phyloP scores from a whole-genome alignment of 176 grass and related monocot genomes.

The Carex kokanica region DNA sequence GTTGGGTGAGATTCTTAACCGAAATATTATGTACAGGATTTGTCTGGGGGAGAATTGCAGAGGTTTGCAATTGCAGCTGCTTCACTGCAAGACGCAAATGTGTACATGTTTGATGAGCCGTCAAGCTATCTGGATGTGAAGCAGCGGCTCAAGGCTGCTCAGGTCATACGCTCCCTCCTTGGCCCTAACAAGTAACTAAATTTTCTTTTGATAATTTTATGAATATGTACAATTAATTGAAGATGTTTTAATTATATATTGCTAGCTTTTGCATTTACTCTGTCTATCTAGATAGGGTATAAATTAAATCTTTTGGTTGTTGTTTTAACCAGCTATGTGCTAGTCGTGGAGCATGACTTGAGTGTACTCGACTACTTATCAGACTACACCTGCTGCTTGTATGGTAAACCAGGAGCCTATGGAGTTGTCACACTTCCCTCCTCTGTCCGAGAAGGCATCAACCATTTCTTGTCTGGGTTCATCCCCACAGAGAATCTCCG shows the following conservation, averaged over 20 bases:
- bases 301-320: not conserved
- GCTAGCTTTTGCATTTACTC: too few species aligned
- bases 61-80: conserved; percentile 89
- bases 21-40: conserved; percentile 79
- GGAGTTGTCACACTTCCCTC: conserved; percentile 76
- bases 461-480: conserved; percentile 75
- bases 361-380: conserved; percentile 89
- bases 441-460: conserved; percentile 79
- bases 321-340: conserved; percentile 55
- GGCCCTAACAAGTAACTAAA: conserved; percentile 56
- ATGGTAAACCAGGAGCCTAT: conserved; percentile 87
- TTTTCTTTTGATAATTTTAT: conserved; percentile 18
- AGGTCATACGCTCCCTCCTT: conserved; percentile 69
- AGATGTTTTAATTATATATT: too few species aligned
- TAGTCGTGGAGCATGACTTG: conserved; percentile 84
- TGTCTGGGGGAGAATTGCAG: conserved; percentile 86
- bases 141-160: conserved; percentile 90
- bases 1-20: conserved; percentile 80
- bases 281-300: too few species aligned
- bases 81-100: conserved; percentile 75
- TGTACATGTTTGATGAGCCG: conserved; percentile 91
- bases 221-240: not conserved
- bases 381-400: conserved; percentile 93
- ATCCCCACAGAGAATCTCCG: conserved; percentile 83
- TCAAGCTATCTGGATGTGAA: conserved; percentile 89